Evolutionary conservation across 108 stramenopile genomes (phyloP).

Genomic region (Nitzschia palea): DNA sequence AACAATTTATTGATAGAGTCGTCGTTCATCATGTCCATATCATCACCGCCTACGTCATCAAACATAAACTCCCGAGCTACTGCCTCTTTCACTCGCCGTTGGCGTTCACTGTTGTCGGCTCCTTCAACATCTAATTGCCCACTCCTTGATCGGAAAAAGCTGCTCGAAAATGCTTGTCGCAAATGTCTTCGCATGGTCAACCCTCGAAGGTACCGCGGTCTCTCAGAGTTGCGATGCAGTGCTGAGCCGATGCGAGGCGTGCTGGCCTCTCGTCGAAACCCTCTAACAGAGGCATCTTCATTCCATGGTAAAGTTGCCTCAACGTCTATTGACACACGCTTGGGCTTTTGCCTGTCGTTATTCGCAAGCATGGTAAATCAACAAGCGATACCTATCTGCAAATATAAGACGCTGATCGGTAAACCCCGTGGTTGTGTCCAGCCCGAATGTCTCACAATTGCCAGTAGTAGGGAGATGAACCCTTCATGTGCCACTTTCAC

Average conservation of each 20-base stretch:
- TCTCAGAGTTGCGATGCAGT: background rate
- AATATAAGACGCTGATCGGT: too few relatives aligned
- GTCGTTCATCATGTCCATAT: background rate
- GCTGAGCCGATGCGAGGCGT: constrained; percentile 18
- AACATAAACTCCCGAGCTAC: background rate
- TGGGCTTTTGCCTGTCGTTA: background rate
- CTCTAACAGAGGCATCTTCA: background rate
- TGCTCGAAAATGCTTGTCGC: constrained; percentile 3
- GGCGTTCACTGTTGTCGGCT: background rate
- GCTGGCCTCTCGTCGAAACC: constrained; percentile 14
- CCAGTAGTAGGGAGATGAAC: too few relatives aligned
- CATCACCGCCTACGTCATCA: background rate
- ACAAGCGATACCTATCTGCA: too few relatives aligned
- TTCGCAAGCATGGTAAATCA: background rate
- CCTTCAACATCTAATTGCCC: background rate
- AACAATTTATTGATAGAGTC: constrained; percentile 5
- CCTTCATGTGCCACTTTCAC: too few relatives aligned
- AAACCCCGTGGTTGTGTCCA: too few relatives aligned
- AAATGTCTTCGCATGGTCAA: constrained; percentile 2
- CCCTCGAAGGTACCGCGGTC: constrained; percentile 14
- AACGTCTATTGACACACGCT: background rate
- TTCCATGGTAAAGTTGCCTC: background rate
- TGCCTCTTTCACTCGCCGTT: background rate
- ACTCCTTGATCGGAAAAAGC: background rate
- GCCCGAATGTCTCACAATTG: too few relatives aligned